Base-by-base conservation (phyloP, 805 yeast species). In the Tetrapisispora taiwanensis region DNA sequence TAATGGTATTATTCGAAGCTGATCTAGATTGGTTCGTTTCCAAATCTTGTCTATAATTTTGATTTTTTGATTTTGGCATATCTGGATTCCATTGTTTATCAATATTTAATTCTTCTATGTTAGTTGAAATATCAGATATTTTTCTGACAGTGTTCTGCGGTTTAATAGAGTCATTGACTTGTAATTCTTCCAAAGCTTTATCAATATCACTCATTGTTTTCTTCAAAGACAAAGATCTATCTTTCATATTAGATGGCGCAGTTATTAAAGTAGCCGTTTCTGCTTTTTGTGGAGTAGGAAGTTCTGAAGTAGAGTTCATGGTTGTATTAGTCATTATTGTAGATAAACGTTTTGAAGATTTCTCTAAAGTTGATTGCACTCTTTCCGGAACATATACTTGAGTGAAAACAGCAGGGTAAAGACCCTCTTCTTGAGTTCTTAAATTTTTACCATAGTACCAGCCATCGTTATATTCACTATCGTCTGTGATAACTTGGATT, bases 381-480 rank as follows among this genome's bases (percentile, higher is more conserved):
- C 63, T 50, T 19, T 62, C 58, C 15, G 61, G 54, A 26, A 63
- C 66, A 5, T 67, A 63, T 9, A 74, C 59, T 52, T 81, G 81
- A 1, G 97, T 89, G 62, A 90, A 90, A 3, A 87, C 78, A 52
- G 84, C 84, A 13, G 98, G 98, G 58, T 88, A 92, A 35, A 90
- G 68, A 0, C 98, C 98, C 12, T 86, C 90, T 43, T 76, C 74
- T 43, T 77, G 75, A 0, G 90, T 79, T 41, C 75, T 58, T 41
- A 86, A 58, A 53, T 89, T 89, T 47, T 78, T 79, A 3, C 96
- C 95, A 74, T 85, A 83, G 59, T 82, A 92, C 99, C 99, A 92
- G 15, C 97, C 97, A 63, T 92, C 97, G 54, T 85, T 84, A 63
- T 84, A 92, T 57, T 86, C 96, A 49, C 81, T 76, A 65, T 92